Percentiles rank a stretch among this genome's conserved stretches.
Evolutionary conservation across 1,284 basidiomycete genomes (phyloP).

Genomic region (Erythrobasidium hasegawianum): DNA sequence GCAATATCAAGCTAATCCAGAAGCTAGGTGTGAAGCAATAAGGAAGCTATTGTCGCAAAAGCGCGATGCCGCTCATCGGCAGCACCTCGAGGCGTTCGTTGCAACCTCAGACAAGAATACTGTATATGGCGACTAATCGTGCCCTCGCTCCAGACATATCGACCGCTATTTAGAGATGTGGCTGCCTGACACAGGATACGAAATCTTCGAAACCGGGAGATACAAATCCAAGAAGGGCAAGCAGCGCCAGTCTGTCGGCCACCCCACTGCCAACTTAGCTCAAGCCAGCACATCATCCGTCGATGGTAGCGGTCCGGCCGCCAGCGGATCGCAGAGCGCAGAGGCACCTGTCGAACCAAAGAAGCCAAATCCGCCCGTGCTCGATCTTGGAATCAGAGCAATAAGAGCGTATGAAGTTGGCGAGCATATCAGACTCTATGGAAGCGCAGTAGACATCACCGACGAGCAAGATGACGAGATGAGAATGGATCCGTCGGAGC

Average conservation of each 20-base stretch:
- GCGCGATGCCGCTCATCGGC: neutral
- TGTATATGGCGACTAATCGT: neutral
- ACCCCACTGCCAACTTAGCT: neutral
- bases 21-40: neutral
- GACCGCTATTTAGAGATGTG: constrained; percentile 81
- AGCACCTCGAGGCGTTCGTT: neutral
- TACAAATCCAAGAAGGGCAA: constrained; percentile 53
- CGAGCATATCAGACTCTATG: constrained; percentile 62
- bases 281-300: too few species aligned
- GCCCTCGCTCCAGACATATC: constrained; percentile 59
- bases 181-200: constrained; percentile 71
- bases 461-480: constrained; percentile 76
- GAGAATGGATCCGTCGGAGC: constrained; percentile 56
- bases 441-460: constrained; percentile 77
- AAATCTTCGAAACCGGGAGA: constrained; percentile 78
- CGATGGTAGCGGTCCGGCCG: neutral
- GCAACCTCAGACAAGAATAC: too few species aligned
- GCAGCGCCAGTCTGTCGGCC: neutral
- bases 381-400: constrained; percentile 82
- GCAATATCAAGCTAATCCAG: too few species aligned
- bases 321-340: neutral
- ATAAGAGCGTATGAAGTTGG: constrained; percentile 67
- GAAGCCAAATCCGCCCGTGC: constrained; percentile 45
- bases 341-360: neutral
- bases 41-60: neutral